These are phyloP conservation scores for Nemophila menziesii DNA, from an alignment of 257 asterid species.

Conservation along the genomic window DNA sequence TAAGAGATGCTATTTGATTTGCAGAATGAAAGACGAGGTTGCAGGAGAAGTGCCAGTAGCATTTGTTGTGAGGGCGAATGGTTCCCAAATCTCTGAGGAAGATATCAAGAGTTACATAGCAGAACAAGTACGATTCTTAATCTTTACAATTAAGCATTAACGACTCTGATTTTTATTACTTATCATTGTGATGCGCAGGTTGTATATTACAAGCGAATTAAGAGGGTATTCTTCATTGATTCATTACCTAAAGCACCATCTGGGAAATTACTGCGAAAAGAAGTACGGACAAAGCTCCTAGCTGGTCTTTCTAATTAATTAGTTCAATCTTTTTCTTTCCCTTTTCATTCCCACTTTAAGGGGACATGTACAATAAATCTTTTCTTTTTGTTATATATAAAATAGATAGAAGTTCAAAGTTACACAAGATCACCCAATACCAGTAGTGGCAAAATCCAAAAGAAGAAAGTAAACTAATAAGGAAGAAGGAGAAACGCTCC, in stretches of 20 bases:
- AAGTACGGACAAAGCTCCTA: constrained; percentile 1
- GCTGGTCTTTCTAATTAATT: background rate
- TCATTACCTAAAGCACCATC: constrained; percentile 1
- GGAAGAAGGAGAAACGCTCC: too few species aligned
- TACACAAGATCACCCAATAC: too few species aligned
- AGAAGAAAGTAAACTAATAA: too few species aligned
- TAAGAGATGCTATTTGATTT: too few species aligned
- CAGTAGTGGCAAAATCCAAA: too few species aligned
- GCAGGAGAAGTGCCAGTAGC: constrained; percentile 79
- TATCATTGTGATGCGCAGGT: background rate
- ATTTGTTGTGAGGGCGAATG: constrained; percentile 39
- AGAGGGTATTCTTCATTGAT: background rate
- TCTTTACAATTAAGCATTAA: background rate
- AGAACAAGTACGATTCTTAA: constrained; percentile 25
- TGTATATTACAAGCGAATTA: constrained; percentile 1
- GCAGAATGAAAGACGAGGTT: constrained; percentile 49
- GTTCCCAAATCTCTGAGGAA: constrained; percentile 31
- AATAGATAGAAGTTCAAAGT: too few species aligned
- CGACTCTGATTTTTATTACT: too few species aligned
- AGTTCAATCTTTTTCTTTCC: background rate
- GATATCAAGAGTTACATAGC: constrained; percentile 45
- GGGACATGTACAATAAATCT: background rate
- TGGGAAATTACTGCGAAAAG: constrained; percentile 3
- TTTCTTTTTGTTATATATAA: too few species aligned
- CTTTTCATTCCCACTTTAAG: background rate